Percentiles rank a stretch among this genome's conserved stretches.
Evolutionary conservation across 257 asterid genomes (phyloP).

Genomic region (Linaria vulgaris): DNA sequence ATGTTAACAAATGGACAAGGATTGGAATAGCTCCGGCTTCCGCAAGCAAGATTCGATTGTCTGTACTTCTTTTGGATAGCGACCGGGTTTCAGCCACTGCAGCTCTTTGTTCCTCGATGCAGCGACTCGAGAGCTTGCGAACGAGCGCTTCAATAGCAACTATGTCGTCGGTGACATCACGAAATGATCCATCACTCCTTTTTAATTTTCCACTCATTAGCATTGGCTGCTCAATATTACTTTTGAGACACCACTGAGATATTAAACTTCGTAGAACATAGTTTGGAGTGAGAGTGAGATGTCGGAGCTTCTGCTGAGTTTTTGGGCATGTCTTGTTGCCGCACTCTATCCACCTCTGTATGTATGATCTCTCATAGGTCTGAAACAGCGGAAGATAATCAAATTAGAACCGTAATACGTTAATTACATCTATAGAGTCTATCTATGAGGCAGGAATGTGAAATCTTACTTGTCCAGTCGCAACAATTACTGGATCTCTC

Average conservation of each 20-base stretch:
- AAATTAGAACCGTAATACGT: no score
- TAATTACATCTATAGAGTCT: no score
- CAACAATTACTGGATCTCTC: slow-evolving; percentile 95
- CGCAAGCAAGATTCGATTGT: slow-evolving; percentile 81
- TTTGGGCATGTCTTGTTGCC: slow-evolving; percentile 94
- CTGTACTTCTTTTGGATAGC: slow-evolving; percentile 85
- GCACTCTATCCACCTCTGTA: slow-evolving; percentile 92
- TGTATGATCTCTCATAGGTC: slow-evolving; percentile 94
- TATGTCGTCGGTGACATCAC: slow-evolving; percentile 70
- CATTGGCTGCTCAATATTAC: slow-evolving; percentile 64
- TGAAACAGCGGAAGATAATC: slow-evolving; percentile 30
- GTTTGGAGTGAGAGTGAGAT: slow-evolving; percentile 86
- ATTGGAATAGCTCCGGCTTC: slow-evolving; percentile 91
- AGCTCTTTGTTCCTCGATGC: slow-evolving; percentile 54
- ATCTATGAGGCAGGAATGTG: neutral
- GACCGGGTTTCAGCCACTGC: slow-evolving; percentile 84
- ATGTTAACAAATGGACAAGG: slow-evolving; percentile 65
- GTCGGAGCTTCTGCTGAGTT: slow-evolving; percentile 83
- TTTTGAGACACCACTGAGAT: slow-evolving; percentile 73
- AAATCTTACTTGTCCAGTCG: slow-evolving; percentile 68
- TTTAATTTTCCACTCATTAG: slow-evolving; percentile 59
- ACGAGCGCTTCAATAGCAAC: slow-evolving; percentile 67
- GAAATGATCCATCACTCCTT: slow-evolving; percentile 78
- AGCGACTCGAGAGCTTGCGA: slow-evolving; percentile 65
- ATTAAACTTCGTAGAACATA: slow-evolving; percentile 71